Percentiles rank a stretch among this genome's conserved stretches.
phyloP scores from a whole-genome alignment of 2,329 filamentous ascomycete genomes.

The Fonsecaea pedrosoi region DNA sequence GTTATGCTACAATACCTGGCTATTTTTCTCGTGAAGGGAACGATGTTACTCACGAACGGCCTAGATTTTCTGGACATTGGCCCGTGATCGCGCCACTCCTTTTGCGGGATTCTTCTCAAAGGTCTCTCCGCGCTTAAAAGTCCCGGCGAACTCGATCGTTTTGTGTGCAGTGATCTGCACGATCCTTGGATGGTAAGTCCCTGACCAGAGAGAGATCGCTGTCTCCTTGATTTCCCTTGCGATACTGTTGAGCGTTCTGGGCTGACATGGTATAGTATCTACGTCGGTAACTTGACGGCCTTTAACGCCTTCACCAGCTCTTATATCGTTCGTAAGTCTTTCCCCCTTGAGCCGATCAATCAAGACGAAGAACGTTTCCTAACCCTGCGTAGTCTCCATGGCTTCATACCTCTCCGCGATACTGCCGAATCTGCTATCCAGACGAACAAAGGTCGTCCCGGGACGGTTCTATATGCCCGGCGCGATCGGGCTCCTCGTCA shows the following conservation, averaged over 20 bases:
- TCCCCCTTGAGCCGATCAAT: not conserved
- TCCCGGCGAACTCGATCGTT: conserved; percentile 64
- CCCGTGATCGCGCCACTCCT: conserved; percentile 64
- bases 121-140: conserved; percentile 56
- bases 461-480: conserved; percentile 62
- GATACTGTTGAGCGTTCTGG: no score
- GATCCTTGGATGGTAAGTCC: conserved; percentile 55
- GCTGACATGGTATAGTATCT: conserved; percentile 60
- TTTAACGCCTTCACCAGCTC: conserved; percentile 65
- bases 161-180: conserved; percentile 59
- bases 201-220: not conserved
- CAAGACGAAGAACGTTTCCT: not conserved
- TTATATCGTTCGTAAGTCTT: conserved; percentile 59
- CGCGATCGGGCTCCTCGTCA: conserved; percentile 56
- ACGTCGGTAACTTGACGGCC: conserved; percentile 46
- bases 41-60: not conserved
- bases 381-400: conserved; percentile 43
- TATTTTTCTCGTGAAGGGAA: not conserved
- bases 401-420: conserved; percentile 62
- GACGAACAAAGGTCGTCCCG: conserved; percentile 57
- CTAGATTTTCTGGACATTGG: conserved; percentile 68
- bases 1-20: not conserved
- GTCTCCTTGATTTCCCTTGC: not conserved
- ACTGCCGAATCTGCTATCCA: conserved; percentile 57
- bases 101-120: conserved; percentile 56